Evolutionary conservation across 225 moss, liverwort and hornwort species (phyloP).

Genomic region (Bryum argenteum): DNA sequence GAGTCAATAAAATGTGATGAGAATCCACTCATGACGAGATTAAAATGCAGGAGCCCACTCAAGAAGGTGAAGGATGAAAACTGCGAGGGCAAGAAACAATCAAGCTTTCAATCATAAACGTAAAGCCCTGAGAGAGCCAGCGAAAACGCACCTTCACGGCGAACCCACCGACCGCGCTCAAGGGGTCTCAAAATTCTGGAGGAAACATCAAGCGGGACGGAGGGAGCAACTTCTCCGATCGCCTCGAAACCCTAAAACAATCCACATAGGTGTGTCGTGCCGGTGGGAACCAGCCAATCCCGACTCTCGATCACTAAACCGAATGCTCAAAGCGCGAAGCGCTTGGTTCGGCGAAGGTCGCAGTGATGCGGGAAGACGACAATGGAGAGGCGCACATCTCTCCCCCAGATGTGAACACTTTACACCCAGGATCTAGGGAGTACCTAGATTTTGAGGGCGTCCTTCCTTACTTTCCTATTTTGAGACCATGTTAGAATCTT

Average conservation of each 20-base stretch:
- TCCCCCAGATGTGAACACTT: conserved; percentile 8
- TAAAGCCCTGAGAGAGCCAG: too few relatives aligned
- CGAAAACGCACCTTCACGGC: conserved; percentile 25
- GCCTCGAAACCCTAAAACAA: conserved; percentile 18
- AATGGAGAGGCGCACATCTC: conserved; percentile 27
- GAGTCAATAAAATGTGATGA: conserved; percentile 4
- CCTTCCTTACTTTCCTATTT: neutral
- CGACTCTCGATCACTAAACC: conserved; percentile 1
- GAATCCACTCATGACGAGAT: neutral
- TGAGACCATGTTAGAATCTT: neutral
- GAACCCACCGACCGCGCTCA: conserved; percentile 16
- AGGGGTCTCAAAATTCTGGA: neutral
- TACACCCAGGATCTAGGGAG: neutral
- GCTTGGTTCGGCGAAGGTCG: conserved; percentile 23
- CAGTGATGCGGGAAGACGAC: conserved; percentile 5
- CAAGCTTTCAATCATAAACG: neutral
- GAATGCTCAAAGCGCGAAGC: conserved; percentile 24
- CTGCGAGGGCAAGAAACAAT: neutral
- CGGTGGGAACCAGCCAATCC: conserved; percentile 28
- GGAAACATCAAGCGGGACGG: conserved; percentile 18
- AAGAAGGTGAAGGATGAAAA: conserved; percentile 14
- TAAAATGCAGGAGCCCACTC: neutral
- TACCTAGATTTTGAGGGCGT: neutral
- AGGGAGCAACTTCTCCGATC: conserved; percentile 35
- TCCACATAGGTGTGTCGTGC: conserved; percentile 1